Conservation (phyloP, 257 asterid species). For the Mitragyna speciosa region DNA sequence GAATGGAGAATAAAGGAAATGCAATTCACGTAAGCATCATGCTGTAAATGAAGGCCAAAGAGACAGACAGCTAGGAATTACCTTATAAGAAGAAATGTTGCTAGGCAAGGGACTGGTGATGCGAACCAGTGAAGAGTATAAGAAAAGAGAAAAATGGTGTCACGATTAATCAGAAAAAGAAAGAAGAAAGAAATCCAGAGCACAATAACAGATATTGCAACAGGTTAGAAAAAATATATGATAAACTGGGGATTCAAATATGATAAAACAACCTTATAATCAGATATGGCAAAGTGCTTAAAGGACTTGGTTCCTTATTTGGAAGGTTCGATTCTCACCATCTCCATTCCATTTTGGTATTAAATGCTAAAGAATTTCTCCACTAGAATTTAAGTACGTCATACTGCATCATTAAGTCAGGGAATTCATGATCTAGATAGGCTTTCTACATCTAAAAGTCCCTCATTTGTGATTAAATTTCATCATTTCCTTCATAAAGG, state of each 20-base stretch:
- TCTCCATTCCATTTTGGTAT: no score
- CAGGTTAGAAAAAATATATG: neutral
- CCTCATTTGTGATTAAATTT: neutral
- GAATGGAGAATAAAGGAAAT: neutral
- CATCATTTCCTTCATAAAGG: no score
- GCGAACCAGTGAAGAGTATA: slow-evolving; percentile 25
- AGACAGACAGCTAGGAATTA: slow-evolving; percentile 28
- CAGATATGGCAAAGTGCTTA: no score
- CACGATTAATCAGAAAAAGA: slow-evolving; percentile 19
- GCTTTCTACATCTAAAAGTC: neutral
- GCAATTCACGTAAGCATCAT: neutral
- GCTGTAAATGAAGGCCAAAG: neutral
- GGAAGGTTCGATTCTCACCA: no score
- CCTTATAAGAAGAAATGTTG: slow-evolving; percentile 93
- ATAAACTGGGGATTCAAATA: neutral
- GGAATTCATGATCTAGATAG: neutral
- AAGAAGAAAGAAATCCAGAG: neutral
- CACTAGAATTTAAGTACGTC: neutral
- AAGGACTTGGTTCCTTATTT: no score
- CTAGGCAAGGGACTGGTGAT: slow-evolving; percentile 78
- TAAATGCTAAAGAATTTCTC: neutral
- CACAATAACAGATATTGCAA: neutral
- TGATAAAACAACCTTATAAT: neutral
- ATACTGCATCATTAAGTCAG: neutral
- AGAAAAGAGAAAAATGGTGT: slow-evolving; percentile 17